Evolutionary conservation across 495 filamentous ascomycete species (phyloP).

Genomic region (Haplographium delicatum): DNA sequence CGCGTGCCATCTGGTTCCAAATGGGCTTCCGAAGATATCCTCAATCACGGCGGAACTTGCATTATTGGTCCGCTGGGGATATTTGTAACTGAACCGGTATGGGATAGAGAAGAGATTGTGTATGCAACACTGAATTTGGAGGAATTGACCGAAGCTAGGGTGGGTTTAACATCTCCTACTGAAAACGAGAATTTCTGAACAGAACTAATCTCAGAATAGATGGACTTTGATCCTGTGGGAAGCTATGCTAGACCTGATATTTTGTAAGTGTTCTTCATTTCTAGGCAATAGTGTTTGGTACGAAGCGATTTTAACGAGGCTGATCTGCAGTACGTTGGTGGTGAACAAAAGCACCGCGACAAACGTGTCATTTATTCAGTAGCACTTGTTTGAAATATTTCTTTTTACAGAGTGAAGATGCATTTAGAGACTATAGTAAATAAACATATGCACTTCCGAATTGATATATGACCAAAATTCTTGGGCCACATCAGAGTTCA

Average conservation of each 20-base stretch:
- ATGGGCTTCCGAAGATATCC: constrained; percentile 35
- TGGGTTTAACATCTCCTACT: constrained; percentile 18
- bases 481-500: too few relatives aligned
- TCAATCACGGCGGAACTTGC: constrained; percentile 37
- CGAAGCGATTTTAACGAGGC: too few relatives aligned
- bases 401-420: too few relatives aligned
- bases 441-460: too few relatives aligned
- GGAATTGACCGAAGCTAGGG: constrained; percentile 33
- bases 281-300: too few relatives aligned
- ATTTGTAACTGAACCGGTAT: constrained; percentile 33
- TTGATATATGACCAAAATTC: too few relatives aligned
- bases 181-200: not conserved
- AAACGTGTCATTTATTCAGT: too few relatives aligned
- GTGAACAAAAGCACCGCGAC: too few relatives aligned
- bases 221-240: constrained; percentile 39
- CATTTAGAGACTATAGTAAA: too few relatives aligned
- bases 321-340: too few relatives aligned
- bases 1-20: constrained; percentile 24
- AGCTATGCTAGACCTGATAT: constrained; percentile 38
- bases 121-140: constrained; percentile 33
- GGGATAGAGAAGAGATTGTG: constrained; percentile 36
- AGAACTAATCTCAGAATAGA: constrained; percentile 26
- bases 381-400: too few relatives aligned
- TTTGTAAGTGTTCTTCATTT: too few relatives aligned
- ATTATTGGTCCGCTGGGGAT: constrained; percentile 35